These are phyloP conservation scores for Brassica incana DNA, from an alignment of 345 rosid genomes.

Conservation along the genomic window DNA sequence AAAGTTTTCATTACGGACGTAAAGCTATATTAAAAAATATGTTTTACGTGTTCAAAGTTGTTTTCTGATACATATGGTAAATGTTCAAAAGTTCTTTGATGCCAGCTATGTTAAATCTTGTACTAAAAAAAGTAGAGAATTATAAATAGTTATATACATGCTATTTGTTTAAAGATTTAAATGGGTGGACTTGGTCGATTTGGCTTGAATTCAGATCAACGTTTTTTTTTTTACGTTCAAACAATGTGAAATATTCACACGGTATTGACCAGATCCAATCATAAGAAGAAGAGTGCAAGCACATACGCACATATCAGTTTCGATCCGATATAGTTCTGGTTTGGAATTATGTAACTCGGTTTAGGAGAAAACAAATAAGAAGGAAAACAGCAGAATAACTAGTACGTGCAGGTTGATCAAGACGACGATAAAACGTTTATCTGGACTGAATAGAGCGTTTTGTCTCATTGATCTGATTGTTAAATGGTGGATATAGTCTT, in stretches of 20 bases:
- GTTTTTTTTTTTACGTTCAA: neutral
- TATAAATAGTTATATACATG: neutral
- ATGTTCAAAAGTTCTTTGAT: neutral
- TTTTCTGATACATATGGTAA: neutral
- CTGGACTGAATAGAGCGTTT: neutral
- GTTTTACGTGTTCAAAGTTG: neutral
- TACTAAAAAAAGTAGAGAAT: neutral
- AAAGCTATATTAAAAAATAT: neutral
- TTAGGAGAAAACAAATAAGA: neutral
- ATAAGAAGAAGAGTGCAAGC: neutral
- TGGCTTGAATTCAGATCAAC: neutral
- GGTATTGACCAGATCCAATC: slow-evolving; percentile 2
- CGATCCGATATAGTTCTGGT: neutral
- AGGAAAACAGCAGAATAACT: neutral
- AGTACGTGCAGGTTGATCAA: neutral
- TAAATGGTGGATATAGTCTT: neutral
- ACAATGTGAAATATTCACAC: neutral
- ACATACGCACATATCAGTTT: no score
- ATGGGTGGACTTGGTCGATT: slow-evolving; percentile 11
- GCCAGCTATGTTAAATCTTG: neutral
- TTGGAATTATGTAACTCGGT: neutral
- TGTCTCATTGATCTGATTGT: neutral
- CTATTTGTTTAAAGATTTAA: neutral
- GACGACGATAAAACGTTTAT: neutral
- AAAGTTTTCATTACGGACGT: neutral